Conservation (phyloP, 345 rosid species). For the Ceriops decandra region DNA sequence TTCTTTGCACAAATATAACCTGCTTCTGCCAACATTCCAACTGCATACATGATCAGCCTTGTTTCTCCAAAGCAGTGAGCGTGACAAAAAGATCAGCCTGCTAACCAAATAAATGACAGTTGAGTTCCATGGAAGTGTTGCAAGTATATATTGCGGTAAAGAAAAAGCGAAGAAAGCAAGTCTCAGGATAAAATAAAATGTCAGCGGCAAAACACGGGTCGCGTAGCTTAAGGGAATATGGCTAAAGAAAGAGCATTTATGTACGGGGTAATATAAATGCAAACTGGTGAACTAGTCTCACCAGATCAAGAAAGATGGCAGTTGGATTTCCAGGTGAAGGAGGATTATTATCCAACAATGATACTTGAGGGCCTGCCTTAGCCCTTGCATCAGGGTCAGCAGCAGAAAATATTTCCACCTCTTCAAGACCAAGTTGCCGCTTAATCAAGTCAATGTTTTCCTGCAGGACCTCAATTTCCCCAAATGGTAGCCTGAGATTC, state of each 20-base stretch:
- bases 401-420: constrained; percentile 52
- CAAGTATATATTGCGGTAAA: not conserved
- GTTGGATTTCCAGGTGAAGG: constrained; percentile 86
- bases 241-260: no score
- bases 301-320: constrained; percentile 57
- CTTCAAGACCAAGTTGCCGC: constrained; percentile 71
- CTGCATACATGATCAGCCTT: no score
- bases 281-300: constrained; percentile 9
- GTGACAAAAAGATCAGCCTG: not conserved
- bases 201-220: no score
- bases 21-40: no score
- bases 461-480: constrained; percentile 73
- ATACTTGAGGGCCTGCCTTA: constrained; percentile 53
- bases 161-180: not conserved
- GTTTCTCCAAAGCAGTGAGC: not conserved
- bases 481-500: constrained; percentile 77
- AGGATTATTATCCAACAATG: constrained; percentile 57
- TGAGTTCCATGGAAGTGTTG: not conserved
- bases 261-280: not conserved
- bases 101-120: not conserved
- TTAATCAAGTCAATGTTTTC: constrained; percentile 75
- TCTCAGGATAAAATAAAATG: not conserved
- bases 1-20: no score
- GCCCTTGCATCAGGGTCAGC: constrained; percentile 38
- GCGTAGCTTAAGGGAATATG: no score